A percentile compares a stretch with the other conserved stretches of the same genome.
phyloP scores from a whole-genome alignment of 495 filamentous ascomycete genomes.

The Penicillium ochrochloron region DNA sequence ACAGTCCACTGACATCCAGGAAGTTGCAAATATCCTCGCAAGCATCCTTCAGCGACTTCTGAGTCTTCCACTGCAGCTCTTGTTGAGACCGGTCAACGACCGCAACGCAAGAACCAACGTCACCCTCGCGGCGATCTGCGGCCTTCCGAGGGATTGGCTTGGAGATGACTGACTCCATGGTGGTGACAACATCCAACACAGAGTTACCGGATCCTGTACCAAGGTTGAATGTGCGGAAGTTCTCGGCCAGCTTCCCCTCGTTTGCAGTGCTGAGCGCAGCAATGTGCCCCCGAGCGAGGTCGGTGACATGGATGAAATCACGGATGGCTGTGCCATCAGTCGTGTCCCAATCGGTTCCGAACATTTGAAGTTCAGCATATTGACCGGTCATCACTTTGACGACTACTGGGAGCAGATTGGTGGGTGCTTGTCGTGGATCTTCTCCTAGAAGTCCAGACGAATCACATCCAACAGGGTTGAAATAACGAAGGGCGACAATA shows the following conservation, averaged over 20 bases:
- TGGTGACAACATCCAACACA: constrained; percentile 54
- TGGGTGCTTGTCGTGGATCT: constrained; percentile 63
- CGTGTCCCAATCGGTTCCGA: constrained; percentile 67
- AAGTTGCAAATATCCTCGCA: constrained; percentile 86
- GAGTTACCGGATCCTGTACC: constrained; percentile 57
- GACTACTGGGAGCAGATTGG: constrained; percentile 67
- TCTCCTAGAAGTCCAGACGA: constrained; percentile 67
- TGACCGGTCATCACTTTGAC: constrained; percentile 62
- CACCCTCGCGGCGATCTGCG: constrained; percentile 75
- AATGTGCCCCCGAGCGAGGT: constrained; percentile 69
- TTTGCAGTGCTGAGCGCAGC: constrained; percentile 54
- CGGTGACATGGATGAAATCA: constrained; percentile 65
- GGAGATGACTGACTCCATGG: constrained; percentile 50
- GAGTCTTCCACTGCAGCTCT: constrained; percentile 89
- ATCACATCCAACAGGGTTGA: constrained; percentile 71
- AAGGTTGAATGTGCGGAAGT: constrained; percentile 59
- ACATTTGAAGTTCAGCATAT: constrained; percentile 58
- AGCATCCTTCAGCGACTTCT: constrained; percentile 79
- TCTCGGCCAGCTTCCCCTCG: constrained; percentile 42
- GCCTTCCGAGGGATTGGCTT: constrained; percentile 58
- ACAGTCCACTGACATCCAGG: constrained; percentile 42
- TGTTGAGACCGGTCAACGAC: constrained; percentile 80
- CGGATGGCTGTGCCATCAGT: constrained; percentile 64
- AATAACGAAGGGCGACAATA: constrained; percentile 67
- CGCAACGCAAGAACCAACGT: constrained; percentile 78